phyloP scores from a whole-genome alignment of 306 rosid genomes.

The Glycine soja region DNA sequence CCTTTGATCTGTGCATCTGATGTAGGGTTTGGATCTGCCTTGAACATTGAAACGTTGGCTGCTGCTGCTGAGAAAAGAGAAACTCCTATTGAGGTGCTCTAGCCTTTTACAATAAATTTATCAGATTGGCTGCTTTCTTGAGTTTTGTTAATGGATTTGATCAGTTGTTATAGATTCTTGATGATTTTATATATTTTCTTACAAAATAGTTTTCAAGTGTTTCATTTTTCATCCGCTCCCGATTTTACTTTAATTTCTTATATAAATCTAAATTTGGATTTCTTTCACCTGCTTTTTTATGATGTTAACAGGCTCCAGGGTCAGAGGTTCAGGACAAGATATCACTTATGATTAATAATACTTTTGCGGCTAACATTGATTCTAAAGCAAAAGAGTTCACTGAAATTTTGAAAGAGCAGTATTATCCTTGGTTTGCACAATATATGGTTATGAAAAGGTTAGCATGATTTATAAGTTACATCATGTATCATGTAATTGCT shows the following conservation, averaged over 20 bases:
- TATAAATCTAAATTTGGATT: not conserved
- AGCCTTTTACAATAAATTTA: constrained; percentile 21
- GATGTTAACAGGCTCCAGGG: constrained; percentile 81
- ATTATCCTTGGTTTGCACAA: constrained; percentile 96
- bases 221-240: not conserved
- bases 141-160: constrained; percentile 27
- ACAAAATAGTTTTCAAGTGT: constrained; percentile 2
- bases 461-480: constrained; percentile 21
- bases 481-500: not conserved
- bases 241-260: constrained; percentile 10
- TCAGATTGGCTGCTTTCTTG: constrained; percentile 18
- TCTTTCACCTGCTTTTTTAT: constrained; percentile 32
- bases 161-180: constrained; percentile 6
- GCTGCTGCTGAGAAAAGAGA: constrained; percentile 99
- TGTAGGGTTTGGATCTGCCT: constrained; percentile 94
- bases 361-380: constrained; percentile 75
- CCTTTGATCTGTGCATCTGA: constrained; percentile 38
- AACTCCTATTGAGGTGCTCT: constrained; percentile 84
- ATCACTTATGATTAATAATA: constrained; percentile 87
- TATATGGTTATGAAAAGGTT: constrained; percentile 99
- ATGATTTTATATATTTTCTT: constrained; percentile 11
- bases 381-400: constrained; percentile 77
- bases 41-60: constrained; percentile 92
- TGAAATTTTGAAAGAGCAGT: constrained; percentile 83
- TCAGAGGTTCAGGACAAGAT: constrained; percentile 95